Base-by-base conservation (phyloP, 2,329 filamentous ascomycete species). In the Pseudogymnoascus sp. region DNA sequence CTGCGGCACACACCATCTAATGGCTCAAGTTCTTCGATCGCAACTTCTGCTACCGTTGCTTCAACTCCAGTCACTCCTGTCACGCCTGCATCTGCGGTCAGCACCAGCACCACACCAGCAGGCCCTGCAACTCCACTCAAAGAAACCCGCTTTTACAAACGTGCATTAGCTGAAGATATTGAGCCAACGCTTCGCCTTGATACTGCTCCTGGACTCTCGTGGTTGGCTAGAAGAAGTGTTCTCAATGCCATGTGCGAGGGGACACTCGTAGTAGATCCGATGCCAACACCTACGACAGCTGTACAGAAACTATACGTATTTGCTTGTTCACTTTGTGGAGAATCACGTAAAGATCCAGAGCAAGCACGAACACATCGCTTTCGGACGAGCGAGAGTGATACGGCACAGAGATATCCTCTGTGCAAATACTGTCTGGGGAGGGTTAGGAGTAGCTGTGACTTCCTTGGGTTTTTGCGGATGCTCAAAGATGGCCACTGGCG, bases 111-210 rank as follows among this genome's bases (percentile, higher is more conserved):
- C 38, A 66, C 43, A 18, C 68, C 69, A 60, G 69, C 70, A 15
- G 72, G 71, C 43, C 72, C 72, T 18, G 69, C 83, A 35, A 85
- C 83, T 2, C 85, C 86, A 4, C 76, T 99, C 39, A 96, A 94
- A 70, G 94, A 97, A 61, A 90, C 89, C 28, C 90, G 89, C 66
- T 99, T 97, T 71, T 99, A 93, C 77, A 97, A 97, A 76, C 86
- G 94, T 53, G 87, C 86, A 5, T 75, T 97, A 25, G 81, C 84
- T 18, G 94, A 99, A 73, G 94, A 99, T 70, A 90, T 99, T 61
- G 94, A 99, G 71, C 94, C 94, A 0, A 96, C 94, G 0, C 77
- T 99, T 8, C 86, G 94, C 41, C 82, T 99, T 3, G 94, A 99
- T 72, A 82, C 85, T 2, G 92, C 94, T 0, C 94, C 94, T 0